phyloP scores from a whole-genome alignment of 345 rosid species.

The Zanthoxylum bungeanum region DNA sequence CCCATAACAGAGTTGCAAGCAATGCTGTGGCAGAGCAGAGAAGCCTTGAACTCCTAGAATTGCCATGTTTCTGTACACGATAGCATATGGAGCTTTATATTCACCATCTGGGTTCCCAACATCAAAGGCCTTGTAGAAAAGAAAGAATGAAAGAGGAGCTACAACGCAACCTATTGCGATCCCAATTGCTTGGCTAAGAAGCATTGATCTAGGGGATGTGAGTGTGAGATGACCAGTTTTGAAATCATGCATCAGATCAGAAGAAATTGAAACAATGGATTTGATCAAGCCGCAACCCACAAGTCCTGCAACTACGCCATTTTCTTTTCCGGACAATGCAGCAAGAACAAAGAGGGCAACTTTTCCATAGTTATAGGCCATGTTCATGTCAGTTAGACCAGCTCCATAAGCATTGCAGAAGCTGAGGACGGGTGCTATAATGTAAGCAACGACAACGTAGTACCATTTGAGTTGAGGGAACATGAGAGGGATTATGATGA shows the following conservation, averaged over 20 bases:
- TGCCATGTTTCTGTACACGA: constrained; percentile 90
- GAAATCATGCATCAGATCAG: constrained; percentile 93
- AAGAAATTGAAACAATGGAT: constrained; percentile 78
- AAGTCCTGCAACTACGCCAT: constrained; percentile 87
- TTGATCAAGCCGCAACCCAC: constrained; percentile 87
- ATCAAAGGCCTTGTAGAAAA: constrained; percentile 85
- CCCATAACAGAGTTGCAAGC: constrained; percentile 78
- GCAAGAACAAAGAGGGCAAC: constrained; percentile 83
- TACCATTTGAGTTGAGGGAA: constrained; percentile 95
- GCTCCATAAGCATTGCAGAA: constrained; percentile 97
- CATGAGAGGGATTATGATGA: constrained; percentile 69
- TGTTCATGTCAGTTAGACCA: constrained; percentile 94
- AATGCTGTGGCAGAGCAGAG: constrained; percentile 81
- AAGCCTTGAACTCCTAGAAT: constrained; percentile 89
- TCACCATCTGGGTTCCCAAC: constrained; percentile 85
- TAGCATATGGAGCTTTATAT: constrained; percentile 87
- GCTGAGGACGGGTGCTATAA: constrained; percentile 80
- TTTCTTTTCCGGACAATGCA: constrained; percentile 53
- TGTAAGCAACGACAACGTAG: constrained; percentile 76
- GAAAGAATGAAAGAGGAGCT: constrained; percentile 83
- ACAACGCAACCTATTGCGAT: constrained; percentile 81
- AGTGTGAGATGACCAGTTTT: constrained; percentile 82
- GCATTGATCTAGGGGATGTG: constrained; percentile 90
- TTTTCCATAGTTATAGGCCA: constrained; percentile 93
- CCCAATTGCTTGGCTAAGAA: constrained; percentile 80